Percentiles rank a stretch among this genome's conserved stretches.
These are phyloP conservation scores for Trichomonascus vanleenenianus DNA, from an alignment of 805 yeast species.

Conservation along the genomic window DNA sequence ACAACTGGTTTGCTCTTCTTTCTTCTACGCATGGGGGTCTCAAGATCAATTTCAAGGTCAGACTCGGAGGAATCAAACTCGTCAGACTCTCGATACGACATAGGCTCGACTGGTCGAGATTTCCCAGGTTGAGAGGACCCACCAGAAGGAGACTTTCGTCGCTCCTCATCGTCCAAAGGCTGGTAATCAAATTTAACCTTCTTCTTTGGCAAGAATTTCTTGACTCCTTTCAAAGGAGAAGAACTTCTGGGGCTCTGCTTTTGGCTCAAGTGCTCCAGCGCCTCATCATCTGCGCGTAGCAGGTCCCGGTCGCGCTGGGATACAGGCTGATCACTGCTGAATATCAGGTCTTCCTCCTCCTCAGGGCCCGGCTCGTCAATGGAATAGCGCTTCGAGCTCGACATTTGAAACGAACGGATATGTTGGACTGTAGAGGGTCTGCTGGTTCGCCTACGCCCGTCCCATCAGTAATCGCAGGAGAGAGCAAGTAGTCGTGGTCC, in stretches of 20 bases:
- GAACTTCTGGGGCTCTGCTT: constrained; percentile 3
- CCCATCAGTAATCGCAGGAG: too few species aligned
- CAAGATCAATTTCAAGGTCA: constrained; percentile 19
- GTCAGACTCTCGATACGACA: constrained; percentile 8
- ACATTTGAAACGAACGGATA: too few species aligned
- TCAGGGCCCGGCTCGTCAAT: constrained; percentile 10
- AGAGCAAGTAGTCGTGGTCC: too few species aligned
- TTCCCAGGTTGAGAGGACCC: too few species aligned
- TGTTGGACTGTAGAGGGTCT: too few species aligned
- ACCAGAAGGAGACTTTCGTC: not conserved
- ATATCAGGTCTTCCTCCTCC: constrained; percentile 15
- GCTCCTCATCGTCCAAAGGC: not conserved
- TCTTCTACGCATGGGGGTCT: constrained; percentile 14
- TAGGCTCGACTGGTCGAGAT: not conserved
- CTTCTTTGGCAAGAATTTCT: constrained; percentile 10
- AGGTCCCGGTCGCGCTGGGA: constrained; percentile 16
- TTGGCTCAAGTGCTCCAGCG: constrained; percentile 9
- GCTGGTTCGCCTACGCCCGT: too few species aligned
- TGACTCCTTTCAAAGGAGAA: constrained; percentile 1
- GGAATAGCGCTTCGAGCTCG: constrained; percentile 4
- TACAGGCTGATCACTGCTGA: constrained; percentile 8
- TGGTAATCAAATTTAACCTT: constrained; percentile 12
- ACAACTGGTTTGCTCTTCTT: constrained; percentile 2
- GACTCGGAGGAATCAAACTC: constrained; percentile 8
- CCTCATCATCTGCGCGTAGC: constrained; percentile 16